Evolutionary conservation across 441 rosid species (phyloP).

Genomic region (Kokia cookei): DNA sequence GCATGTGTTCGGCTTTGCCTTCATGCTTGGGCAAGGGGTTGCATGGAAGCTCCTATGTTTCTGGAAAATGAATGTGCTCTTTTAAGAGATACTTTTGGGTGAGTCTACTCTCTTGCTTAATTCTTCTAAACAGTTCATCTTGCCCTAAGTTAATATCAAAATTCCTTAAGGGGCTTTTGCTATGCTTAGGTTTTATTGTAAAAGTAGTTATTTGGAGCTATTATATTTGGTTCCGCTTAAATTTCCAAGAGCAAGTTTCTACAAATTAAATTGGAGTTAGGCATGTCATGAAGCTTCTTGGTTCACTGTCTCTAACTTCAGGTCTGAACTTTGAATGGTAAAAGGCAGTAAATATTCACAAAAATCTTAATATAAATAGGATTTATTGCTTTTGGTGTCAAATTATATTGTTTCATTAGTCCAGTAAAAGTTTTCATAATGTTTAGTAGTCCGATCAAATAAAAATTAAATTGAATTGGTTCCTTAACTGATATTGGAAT

Average conservation of each 20-base stretch:
- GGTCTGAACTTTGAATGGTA: no score
- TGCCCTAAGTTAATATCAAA: no score
- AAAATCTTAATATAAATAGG: neutral
- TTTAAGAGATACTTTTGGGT: conserved; percentile 88
- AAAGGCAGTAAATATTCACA: no score
- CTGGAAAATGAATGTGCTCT: conserved; percentile 91
- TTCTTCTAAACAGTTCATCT: neutral
- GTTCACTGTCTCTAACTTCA: no score
- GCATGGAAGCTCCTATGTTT: conserved; percentile 97
- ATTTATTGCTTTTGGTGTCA: neutral
- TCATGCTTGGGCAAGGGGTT: conserved; percentile 98
- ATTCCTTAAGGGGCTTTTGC: no score
- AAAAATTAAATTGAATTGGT: neutral
- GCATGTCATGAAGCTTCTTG: no score
- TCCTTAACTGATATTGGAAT: neutral
- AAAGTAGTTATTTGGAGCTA: no score
- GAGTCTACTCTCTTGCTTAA: conserved; percentile 16
- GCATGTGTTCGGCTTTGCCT: conserved; percentile 97
- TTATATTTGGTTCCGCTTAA: no score
- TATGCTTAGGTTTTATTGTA: no score
- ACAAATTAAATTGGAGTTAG: no score
- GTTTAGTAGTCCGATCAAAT: neutral
- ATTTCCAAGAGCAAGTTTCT: no score
- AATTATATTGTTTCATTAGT: neutral
- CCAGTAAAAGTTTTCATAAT: neutral